These are phyloP conservation scores for Suhomyces bolitotheri DNA, from an alignment of 1,139 yeast genomes.

Conservation along the genomic window DNA sequence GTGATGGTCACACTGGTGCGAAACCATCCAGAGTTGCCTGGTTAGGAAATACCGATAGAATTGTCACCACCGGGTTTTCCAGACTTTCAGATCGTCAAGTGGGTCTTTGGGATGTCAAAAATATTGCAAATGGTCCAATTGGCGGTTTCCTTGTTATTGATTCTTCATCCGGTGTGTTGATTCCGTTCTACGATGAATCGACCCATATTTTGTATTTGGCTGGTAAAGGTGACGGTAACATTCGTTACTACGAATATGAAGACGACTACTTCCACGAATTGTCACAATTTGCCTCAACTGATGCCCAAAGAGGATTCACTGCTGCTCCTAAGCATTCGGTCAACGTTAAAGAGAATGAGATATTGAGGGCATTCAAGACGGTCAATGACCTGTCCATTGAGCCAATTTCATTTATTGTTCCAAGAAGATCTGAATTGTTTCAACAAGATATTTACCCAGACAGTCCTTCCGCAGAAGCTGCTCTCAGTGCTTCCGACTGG, in stretches of 20 bases:
- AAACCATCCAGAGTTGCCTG: conserved; percentile 85
- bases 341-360: conserved; percentile 79
- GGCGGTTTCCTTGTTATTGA: conserved; percentile 87
- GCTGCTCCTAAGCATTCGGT: conserved; percentile 82
- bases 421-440: conserved; percentile 89
- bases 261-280: conserved; percentile 78
- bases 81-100: conserved; percentile 91
- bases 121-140: conserved; percentile 77
- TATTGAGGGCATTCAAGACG: conserved; percentile 77
- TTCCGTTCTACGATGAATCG: conserved; percentile 85
- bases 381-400: conserved; percentile 81
- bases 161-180: conserved; percentile 87
- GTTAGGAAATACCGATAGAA: conserved; percentile 83
- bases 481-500: conserved; percentile 79
- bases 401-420: conserved; percentile 88
- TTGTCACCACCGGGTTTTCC: conserved; percentile 95
- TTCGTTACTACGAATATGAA: conserved; percentile 85
- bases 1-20: conserved; percentile 90
- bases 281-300: conserved; percentile 83
- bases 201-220: conserved; percentile 83
- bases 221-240: conserved; percentile 98
- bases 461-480: conserved; percentile 78
- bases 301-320: conserved; percentile 96
- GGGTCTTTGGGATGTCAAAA: conserved; percentile 85
- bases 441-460: conserved; percentile 93